A percentile compares a stretch with the other conserved stretches of the same genome.
These are phyloP conservation scores for Acrocalymma vagum DNA, from an alignment of 2,329 filamentous ascomycete genomes.

Conservation along the genomic window DNA sequence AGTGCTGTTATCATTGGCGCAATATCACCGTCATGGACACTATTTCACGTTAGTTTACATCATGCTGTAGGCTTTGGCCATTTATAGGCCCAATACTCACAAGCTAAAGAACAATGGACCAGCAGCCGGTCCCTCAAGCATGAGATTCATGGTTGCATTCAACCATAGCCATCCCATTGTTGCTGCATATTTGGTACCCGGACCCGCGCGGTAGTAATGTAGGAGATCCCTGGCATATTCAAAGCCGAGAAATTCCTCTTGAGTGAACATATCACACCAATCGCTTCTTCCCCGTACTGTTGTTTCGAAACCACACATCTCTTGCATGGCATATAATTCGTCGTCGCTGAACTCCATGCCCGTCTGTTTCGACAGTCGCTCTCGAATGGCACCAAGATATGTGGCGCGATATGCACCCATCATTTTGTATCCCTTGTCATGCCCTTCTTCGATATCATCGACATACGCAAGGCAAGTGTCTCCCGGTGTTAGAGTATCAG, in stretches of 20 bases:
- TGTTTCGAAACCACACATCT: constrained; percentile 68
- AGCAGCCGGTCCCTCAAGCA: constrained; percentile 53
- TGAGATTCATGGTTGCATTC: constrained; percentile 62
- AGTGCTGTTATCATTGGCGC: constrained; percentile 63
- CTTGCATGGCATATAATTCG: constrained; percentile 68
- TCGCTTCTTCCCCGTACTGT: constrained; percentile 61
- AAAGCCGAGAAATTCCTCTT: constrained; percentile 62
- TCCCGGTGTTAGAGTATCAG: constrained; percentile 66
- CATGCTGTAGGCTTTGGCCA: not conserved
- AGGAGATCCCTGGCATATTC: constrained; percentile 67
- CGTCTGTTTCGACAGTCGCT: constrained; percentile 54
- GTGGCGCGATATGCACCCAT: constrained; percentile 56
- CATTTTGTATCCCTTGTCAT: constrained; percentile 59
- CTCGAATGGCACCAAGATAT: constrained; percentile 58
- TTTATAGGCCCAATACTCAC: constrained; percentile 38
- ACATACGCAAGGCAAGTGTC: constrained; percentile 53
- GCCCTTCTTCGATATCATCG: constrained; percentile 52
- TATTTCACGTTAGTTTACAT: constrained; percentile 16
- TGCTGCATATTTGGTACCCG: constrained; percentile 62
- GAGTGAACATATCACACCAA: constrained; percentile 66
- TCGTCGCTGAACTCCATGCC: constrained; percentile 52
- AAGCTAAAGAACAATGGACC: constrained; percentile 66
- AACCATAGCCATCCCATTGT: constrained; percentile 67
- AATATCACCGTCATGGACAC: constrained; percentile 67
- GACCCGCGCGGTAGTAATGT: constrained; percentile 67